Percentiles rank a stretch among this genome's conserved stretches.
phyloP scores from a whole-genome alignment of 2,329 filamentous ascomycete species.

The Trichoderma guizhouense region DNA sequence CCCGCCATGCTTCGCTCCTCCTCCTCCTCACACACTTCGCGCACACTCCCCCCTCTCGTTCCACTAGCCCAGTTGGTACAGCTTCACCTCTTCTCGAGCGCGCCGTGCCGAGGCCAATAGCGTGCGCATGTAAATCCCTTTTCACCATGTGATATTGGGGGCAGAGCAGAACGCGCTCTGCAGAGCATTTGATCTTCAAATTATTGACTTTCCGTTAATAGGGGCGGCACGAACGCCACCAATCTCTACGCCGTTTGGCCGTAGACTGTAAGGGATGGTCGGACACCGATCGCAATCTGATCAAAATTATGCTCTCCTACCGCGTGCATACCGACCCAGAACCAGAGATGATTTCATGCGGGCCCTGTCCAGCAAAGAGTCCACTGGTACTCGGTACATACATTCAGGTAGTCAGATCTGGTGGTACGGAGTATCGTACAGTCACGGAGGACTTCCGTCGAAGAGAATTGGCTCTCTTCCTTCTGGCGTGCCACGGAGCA shows the following conservation, averaged over 20 bases:
- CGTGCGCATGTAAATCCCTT: not conserved
- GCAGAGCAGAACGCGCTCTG: not conserved
- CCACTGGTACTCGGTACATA: not conserved
- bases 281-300: conserved; percentile 11
- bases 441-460: not conserved
- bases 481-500: not conserved
- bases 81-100: not conserved
- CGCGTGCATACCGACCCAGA: conserved; percentile 4
- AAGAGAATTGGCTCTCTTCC: not conserved
- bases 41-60: not conserved
- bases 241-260: not conserved
- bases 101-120: conserved; percentile 15
- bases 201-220: not conserved
- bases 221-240: not conserved
- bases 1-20: not conserved
- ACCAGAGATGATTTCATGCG: conserved; percentile 4
- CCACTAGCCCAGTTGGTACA: not conserved
- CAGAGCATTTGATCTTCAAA: not conserved
- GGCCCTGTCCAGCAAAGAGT: not conserved
- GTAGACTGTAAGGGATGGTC: not conserved
- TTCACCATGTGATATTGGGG: conserved; percentile 13
- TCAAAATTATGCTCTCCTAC: conserved; percentile 9
- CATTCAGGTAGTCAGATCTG: conserved; percentile 1
- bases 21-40: not conserved
- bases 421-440: not conserved